Evolutionary conservation across 345 rosid genomes (phyloP).

Genomic region (Salix brachista): DNA sequence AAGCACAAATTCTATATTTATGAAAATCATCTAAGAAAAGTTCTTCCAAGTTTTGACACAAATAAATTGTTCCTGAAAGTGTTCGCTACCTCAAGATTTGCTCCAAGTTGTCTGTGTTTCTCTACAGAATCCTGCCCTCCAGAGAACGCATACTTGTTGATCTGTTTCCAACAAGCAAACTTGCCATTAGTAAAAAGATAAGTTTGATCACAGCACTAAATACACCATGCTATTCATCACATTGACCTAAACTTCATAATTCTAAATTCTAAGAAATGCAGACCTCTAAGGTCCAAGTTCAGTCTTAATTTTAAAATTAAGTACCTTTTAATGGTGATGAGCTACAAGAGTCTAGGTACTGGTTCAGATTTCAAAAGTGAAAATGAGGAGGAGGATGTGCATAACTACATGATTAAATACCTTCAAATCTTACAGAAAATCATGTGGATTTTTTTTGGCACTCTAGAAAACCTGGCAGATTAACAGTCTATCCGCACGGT

Average conservation of each 20-base stretch:
- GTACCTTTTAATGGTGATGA: neutral
- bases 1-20: neutral
- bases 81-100: conserved; percentile 74
- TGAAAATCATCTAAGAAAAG: neutral
- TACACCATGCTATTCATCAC: neutral
- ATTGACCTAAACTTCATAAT: neutral
- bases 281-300: neutral
- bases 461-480: neutral
- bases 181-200: neutral
- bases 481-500: neutral
- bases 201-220: neutral
- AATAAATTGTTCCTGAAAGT: neutral
- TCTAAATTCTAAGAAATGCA: neutral
- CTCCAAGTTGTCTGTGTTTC: conserved; percentile 67
- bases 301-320: neutral
- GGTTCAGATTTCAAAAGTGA: neutral
- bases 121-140: conserved; percentile 80
- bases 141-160: conserved; percentile 72
- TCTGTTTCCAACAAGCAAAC: conserved; percentile 36
- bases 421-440: no score
- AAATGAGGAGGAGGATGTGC: neutral
- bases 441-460: neutral
- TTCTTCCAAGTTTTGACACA: neutral
- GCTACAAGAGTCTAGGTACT: neutral
- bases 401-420: no score